These are phyloP conservation scores for Ganoderma multipileum DNA, from an alignment of 1,284 basidiomycete genomes.

Conservation along the genomic window DNA sequence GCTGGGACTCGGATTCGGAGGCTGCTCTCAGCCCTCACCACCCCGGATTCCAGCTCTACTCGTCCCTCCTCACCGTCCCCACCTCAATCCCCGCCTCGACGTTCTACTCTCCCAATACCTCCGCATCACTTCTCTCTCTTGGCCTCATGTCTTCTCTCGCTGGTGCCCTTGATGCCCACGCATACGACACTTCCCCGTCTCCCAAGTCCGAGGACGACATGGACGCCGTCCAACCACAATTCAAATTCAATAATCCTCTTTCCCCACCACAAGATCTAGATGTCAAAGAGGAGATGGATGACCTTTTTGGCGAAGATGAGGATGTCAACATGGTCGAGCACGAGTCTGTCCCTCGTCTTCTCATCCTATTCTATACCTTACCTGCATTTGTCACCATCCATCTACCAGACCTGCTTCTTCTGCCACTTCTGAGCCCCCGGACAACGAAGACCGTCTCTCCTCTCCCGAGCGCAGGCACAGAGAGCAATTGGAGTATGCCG, in stretches of 20 bases:
- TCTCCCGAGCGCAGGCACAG: conserved; percentile 73
- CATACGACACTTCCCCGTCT: conserved; percentile 13
- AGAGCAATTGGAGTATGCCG: conserved; percentile 80
- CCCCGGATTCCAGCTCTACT: too few species aligned
- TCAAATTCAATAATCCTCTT: conserved; percentile 18
- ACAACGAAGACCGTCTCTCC: conserved; percentile 69
- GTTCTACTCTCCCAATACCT: neutral
- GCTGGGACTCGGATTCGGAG: too few species aligned
- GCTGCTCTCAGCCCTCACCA: too few species aligned
- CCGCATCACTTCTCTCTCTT: neutral
- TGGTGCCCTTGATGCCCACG: conserved; percentile 40
- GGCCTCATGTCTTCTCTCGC: conserved; percentile 49
- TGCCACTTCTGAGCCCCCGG: conserved; percentile 52
- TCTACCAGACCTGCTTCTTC: conserved; percentile 35
- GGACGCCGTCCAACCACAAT: conserved; percentile 26
- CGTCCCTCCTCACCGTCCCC: neutral
- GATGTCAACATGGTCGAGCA: conserved; percentile 59
- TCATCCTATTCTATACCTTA: conserved; percentile 1
- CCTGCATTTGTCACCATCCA: neutral
- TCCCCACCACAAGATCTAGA: conserved; percentile 13
- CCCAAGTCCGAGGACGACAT: conserved; percentile 25
- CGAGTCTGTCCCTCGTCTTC: conserved; percentile 31
- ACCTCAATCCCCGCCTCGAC: neutral
- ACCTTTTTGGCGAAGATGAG: conserved; percentile 80
- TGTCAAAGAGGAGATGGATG: conserved; percentile 72